Base-by-base conservation (phyloP, 2,329 filamentous ascomycete species). In the Albophoma yamanashiensis region DNA sequence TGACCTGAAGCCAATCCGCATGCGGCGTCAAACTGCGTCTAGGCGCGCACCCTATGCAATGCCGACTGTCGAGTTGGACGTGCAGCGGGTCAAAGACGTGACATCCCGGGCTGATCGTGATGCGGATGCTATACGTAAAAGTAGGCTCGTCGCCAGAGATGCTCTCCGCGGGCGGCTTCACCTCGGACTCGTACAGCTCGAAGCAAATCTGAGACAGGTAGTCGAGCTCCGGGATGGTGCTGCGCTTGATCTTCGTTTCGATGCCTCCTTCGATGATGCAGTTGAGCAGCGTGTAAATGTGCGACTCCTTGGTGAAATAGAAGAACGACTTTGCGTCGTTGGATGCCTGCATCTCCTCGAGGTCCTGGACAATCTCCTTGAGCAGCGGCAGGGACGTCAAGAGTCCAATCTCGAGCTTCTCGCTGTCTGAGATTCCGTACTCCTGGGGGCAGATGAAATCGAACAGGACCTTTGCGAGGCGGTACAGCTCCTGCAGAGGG, bases 401-500 rank as follows among this genome's bases (percentile, higher is more conserved):
- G 1, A 99, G 83, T 2, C 94, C 94, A 72, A 99, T 99, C 72
- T 99, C 94, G n/a, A 99, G 83, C 79, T 99, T 99, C 75, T 99
- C 94, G 61, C 86, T 88, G 69, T 97, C 89, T 4, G 89, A 91
- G 65, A 99, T 99, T 59, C 94, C 94, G 70, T 99, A 99, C 74
- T 99, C 94, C 69, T 99, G 94, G 1, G 94, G 94, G 59, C 94
- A 96, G 68, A 99, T 96, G 72, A 97, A 99, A 74, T 99, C 94
- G 69, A 99, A 99, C 17, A 99, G 78, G 15, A 97, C 88, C 75
- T 99, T 99, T 60, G 91, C 91, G 55, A 97, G 81, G 67, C 91
- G 91, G 75, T 97, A 99, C 59, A 99, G 80, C 73, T 99, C 92
- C 63, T 94, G 87, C 52, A 99, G 81, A 63, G 94, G 94, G 65